Base-by-base conservation (phyloP, 148 eudicot genomes). In the Mesembryanthemum crystallinum region DNA sequence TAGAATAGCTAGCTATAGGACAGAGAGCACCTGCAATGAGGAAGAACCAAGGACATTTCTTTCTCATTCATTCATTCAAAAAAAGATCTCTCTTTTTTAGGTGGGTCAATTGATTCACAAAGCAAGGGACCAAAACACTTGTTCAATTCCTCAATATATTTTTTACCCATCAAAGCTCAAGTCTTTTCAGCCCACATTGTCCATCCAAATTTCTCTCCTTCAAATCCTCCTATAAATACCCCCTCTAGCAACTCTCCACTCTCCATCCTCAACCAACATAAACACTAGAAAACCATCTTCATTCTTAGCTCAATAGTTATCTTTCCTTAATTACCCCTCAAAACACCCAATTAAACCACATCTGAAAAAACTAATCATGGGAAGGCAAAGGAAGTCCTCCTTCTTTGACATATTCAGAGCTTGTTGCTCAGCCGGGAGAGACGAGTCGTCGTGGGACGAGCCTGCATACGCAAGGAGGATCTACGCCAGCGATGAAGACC, bases 61-160 rank as follows among this genome's bases (percentile, higher is more conserved):
- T n/a, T n/a, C n/a, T n/a, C n/a, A n/a, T 21, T 63, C 35, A 61
- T 62, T 69, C 54, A 69, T 45, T 35, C 47, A 61, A 63, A 74
- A 59, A 60, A 37, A n/a, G 54, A 72, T 71, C 76, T 70, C 45
- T 55, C 37, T 24, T 43, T 52, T 32, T 33, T 64, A 74, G 61
- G 67, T 70, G 70, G 74, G 64, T 74, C 78, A 69, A 74, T 69
- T 28, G 3, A 64, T 28, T n/a, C n/a, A n/a, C n/a, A 81, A 81
- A 81, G 83, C 80, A 72, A 81, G 49, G 83, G 80, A 76, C 76
- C 74, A 58, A n/a, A 81, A 72, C 79, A 76, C 73, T 76, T 81
- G 25, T 76, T 52, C 78, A 32, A 23, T 23, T 15, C 32, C n/a
- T 4, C 1, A 25, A 4, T 64, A 12, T 17, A 2, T 28, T 64